Conservation (phyloP, 2,329 filamentous ascomycete genomes). For the Endoconidiophora polonica region DNA sequence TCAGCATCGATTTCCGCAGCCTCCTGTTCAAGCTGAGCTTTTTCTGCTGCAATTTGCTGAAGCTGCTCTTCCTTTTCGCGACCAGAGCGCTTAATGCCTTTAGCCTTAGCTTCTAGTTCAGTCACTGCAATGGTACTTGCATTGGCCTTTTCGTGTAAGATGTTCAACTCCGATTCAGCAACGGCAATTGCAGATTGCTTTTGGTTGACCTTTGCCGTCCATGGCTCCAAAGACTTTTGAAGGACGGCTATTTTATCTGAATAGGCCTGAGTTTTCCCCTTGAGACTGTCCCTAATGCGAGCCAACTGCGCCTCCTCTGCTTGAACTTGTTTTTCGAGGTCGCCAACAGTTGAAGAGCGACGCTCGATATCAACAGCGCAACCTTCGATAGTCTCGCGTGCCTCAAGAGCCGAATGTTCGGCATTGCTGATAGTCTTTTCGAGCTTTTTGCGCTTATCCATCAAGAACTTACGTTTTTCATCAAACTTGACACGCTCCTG, state of each 20-base stretch:
- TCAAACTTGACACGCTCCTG: slow-evolving; percentile 96
- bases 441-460: slow-evolving; percentile 82
- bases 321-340: slow-evolving; percentile 60
- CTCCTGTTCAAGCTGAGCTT: slow-evolving; percentile 57
- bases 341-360: slow-evolving; percentile 54
- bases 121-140: slow-evolving; percentile 70
- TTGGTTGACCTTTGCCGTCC: slow-evolving; percentile 93
- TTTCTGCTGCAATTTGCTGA: slow-evolving; percentile 57
- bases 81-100: slow-evolving; percentile 53
- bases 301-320: slow-evolving; percentile 68
- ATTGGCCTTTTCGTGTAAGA: slow-evolving; percentile 76
- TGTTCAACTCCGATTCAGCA: slow-evolving; percentile 84
- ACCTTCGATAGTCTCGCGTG: slow-evolving; percentile 61
- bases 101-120: slow-evolving; percentile 68
- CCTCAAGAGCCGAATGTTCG: slow-evolving; percentile 56
- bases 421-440: slow-evolving; percentile 73
- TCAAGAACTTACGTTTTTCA: slow-evolving; percentile 89
- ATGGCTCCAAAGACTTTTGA: slow-evolving; percentile 88
- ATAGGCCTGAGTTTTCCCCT: slow-evolving; percentile 88
- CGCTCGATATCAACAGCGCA: slow-evolving; percentile 64
- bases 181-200: slow-evolving; percentile 90
- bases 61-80: slow-evolving; percentile 56
- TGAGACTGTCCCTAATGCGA: slow-evolving; percentile 69
- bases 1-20: slow-evolving; percentile 54
- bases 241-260: slow-evolving; percentile 85